Conservation (phyloP, 1,284 basidiomycete genomes). For the Moniliella sp. region DNA sequence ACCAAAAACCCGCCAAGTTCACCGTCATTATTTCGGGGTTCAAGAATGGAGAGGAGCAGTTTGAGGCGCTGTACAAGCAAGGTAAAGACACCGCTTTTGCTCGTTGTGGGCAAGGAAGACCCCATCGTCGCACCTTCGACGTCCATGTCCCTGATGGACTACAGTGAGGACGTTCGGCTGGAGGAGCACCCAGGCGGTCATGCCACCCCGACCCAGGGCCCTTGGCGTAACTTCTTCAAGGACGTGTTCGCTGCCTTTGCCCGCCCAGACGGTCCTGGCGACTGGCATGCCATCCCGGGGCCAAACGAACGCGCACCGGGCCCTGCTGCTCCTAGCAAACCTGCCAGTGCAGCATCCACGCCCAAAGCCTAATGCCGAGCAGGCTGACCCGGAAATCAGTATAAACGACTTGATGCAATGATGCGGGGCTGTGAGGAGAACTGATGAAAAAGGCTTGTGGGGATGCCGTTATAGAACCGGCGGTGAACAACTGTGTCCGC, state of each 20-base stretch:
- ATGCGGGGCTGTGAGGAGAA: no score
- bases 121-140: slow-evolving; percentile 2
- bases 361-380: no score
- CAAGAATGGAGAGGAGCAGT: slow-evolving; percentile 10
- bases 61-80: slow-evolving; percentile 15
- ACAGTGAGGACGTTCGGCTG: slow-evolving; percentile 15
- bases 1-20: slow-evolving; percentile 16
- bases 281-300: not conserved
- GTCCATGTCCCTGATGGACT: slow-evolving; percentile 15
- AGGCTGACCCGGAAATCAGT: no score
- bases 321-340: not conserved
- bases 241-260: slow-evolving; percentile 18
- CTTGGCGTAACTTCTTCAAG: slow-evolving; percentile 27
- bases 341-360: no score
- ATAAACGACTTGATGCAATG: no score
- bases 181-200: slow-evolving; percentile 30
- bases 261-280: not conserved
- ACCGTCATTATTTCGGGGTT: slow-evolving; percentile 26
- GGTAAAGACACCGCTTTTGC: slow-evolving; percentile 20
- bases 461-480: no score
- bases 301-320: not conserved
- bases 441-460: no score
- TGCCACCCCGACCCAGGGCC: slow-evolving; percentile 22
- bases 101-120: slow-evolving; percentile 12
- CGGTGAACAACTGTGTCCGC: no score